A percentile compares a stretch with the other conserved stretches of the same genome.
Evolutionary conservation across 345 rosid species (phyloP).

Genomic region (Eucalyptus globulus): DNA sequence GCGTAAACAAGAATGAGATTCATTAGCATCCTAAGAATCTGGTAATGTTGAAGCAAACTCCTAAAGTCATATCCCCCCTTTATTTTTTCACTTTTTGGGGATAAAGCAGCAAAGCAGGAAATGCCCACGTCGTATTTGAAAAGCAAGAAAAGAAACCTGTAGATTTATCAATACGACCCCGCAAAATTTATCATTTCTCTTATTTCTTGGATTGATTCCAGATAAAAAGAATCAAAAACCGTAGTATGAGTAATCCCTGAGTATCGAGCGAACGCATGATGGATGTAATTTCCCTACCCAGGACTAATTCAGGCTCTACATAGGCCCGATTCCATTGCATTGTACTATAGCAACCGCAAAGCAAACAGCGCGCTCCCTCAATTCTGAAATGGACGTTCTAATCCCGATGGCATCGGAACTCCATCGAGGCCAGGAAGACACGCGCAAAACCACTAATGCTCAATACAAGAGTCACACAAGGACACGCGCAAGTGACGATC

Average conservation of each 20-base stretch:
- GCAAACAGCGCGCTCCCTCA: not conserved
- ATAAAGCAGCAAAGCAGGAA: not conserved
- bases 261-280: not conserved
- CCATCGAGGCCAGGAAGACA: not conserved
- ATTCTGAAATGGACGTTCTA: not conserved
- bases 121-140: not conserved
- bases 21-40: not conserved
- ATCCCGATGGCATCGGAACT: not conserved
- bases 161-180: not conserved
- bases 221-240: not conserved
- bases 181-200: not conserved
- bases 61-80: not conserved
- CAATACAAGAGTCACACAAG: not conserved
- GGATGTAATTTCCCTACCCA: not conserved
- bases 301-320: not conserved
- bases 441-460: not conserved
- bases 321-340: not conserved
- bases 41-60: not conserved
- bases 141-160: not conserved
- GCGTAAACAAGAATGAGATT: not conserved
- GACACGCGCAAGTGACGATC: not conserved
- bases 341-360: not conserved
- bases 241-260: not conserved
- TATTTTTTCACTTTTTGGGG: not conserved
- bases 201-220: not conserved